Percentiles rank a stretch among this genome's conserved stretches.
phyloP scores from a whole-genome alignment of 768 basidiomycete species.

The Leccinellum albellum region DNA sequence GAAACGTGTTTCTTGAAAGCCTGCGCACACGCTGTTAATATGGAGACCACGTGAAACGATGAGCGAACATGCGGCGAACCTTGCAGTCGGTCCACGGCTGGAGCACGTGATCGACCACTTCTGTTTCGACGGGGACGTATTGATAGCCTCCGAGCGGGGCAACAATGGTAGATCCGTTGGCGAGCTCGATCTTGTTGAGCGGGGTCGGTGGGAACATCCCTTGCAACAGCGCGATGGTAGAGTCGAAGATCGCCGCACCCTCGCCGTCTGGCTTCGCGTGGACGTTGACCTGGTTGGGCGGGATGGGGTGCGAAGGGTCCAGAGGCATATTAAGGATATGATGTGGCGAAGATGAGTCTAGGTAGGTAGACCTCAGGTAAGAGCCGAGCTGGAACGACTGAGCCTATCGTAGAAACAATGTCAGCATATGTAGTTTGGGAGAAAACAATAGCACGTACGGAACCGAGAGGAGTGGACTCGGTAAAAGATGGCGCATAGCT shows the following conservation, averaged over 20 bases:
- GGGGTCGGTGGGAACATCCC: slow-evolving; percentile 78
- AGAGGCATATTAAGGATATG: slow-evolving; percentile 66
- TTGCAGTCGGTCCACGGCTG: slow-evolving; percentile 74
- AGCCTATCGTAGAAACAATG: slow-evolving; percentile 37
- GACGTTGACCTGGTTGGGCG: slow-evolving; percentile 67
- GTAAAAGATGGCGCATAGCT: slow-evolving; percentile 60
- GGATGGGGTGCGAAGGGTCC: slow-evolving; percentile 52
- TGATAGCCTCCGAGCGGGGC: slow-evolving; percentile 84
- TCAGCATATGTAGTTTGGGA: slow-evolving; percentile 2
- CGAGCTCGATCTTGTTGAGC: slow-evolving; percentile 66
- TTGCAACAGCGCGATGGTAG: slow-evolving; percentile 76
- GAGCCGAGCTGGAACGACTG: slow-evolving; percentile 66
- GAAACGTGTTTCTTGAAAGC: slow-evolving; percentile 65
- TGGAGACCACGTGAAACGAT: slow-evolving; percentile 37
- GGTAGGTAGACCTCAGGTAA: slow-evolving; percentile 60
- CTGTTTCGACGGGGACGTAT: slow-evolving; percentile 75
- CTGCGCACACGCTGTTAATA: slow-evolving; percentile 29
- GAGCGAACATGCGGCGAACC: slow-evolving; percentile 29
- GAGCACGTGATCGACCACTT: slow-evolving; percentile 64
- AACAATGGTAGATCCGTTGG: slow-evolving; percentile 68
- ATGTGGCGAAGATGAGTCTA: slow-evolving; percentile 60
- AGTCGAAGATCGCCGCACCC: slow-evolving; percentile 78
- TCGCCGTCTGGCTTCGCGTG: slow-evolving; percentile 81
- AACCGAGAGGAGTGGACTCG: slow-evolving; percentile 74
- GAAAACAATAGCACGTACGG: slow-evolving; percentile 39